Base-by-base conservation (phyloP, 2,329 filamentous ascomycete genomes). In the Fusarium anthophilum region DNA sequence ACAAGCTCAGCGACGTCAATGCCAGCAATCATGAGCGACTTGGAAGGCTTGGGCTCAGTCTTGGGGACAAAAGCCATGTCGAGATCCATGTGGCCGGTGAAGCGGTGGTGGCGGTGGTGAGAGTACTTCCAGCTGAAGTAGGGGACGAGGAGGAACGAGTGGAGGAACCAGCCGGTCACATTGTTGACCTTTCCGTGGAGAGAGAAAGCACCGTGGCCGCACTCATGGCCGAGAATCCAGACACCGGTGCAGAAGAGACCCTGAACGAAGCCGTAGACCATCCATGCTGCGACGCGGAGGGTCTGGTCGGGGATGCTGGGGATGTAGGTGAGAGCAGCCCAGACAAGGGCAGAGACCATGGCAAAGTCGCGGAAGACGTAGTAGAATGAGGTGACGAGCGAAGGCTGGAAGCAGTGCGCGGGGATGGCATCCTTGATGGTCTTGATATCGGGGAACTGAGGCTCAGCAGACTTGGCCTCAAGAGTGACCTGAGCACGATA, bases 81-180 rank as follows among this genome's bases (percentile, higher is more conserved):
- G 83, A 90, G 91, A 66, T 90, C 87, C 84, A 92, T 90, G 83
- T 93, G 88, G 73, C 90, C 90, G 50, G 90, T 90, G 82, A 89
- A 91, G 74, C 88, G 88, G 83, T 94, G 92, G 82, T 94, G 92
- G 57, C 91, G 88, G 67, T 88, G 87, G 81, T 94, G 92, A 38
- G 88, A 91, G 80, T 90, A 90, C 83, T 92, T 91, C 92, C 92
- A 94, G 55, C 89, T 90, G 84, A 93, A 93, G 83, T 91, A 94
- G 8, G 92, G 92, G 6, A 92, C 91, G 70, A 92, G 81, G 44
- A 93, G 85, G 67, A 87, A 84, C 12, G 89, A 92, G 85, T 94
- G 92, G n/a, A 90, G 82, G 55, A 87, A 79, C 85, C 91, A 92
- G 68, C 92, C 92, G 63, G 91, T 84, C 22, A 86, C 80, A 77